Percentiles rank a stretch among this genome's conserved stretches.
phyloP scores from a whole-genome alignment of 2,329 filamentous ascomycete genomes.

The Phyllosticta capitalensis region DNA sequence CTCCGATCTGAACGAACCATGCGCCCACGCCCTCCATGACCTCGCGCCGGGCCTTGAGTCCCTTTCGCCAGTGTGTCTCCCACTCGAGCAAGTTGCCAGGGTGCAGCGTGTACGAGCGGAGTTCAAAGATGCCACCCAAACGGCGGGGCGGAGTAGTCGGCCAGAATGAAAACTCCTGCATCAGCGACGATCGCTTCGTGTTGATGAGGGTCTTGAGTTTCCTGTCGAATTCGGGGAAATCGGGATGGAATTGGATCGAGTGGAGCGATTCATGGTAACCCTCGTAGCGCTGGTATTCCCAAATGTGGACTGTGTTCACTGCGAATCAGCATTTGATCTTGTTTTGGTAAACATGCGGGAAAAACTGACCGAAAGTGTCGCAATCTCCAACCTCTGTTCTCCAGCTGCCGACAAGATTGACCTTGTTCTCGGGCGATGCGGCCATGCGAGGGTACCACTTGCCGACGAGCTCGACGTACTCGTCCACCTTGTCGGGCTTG shows the following conservation, averaged over 20 bases:
- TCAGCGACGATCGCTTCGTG: conserved; percentile 78
- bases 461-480: conserved; percentile 84
- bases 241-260: conserved; percentile 71
- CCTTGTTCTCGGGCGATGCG: conserved; percentile 74
- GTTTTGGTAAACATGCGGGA: neutral
- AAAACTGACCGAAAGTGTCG: conserved; percentile 76
- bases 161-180: conserved; percentile 99
- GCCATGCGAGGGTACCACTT: conserved; percentile 91
- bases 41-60: conserved; percentile 79
- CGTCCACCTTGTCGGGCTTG: conserved; percentile 88
- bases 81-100: conserved; percentile 94
- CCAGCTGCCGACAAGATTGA: conserved; percentile 96
- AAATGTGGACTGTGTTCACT: conserved; percentile 77
- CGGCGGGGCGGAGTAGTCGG: conserved; percentile 84
- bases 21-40: conserved; percentile 98
- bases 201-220: conserved; percentile 80
- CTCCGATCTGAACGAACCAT: conserved; percentile 98
- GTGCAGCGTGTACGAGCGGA: conserved; percentile 92
- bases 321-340: conserved; percentile 12
- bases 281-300: conserved; percentile 96
- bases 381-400: conserved; percentile 94
- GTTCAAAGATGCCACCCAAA: conserved; percentile 87
- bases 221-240: conserved; percentile 72
- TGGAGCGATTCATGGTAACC: conserved; percentile 91
- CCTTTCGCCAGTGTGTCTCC: conserved; percentile 96